A percentile compares a stretch with the other conserved stretches of the same genome.
These are phyloP conservation scores for Chalciporus pseudorubinellus DNA, from an alignment of 768 basidiomycete species.

Conservation along the genomic window DNA sequence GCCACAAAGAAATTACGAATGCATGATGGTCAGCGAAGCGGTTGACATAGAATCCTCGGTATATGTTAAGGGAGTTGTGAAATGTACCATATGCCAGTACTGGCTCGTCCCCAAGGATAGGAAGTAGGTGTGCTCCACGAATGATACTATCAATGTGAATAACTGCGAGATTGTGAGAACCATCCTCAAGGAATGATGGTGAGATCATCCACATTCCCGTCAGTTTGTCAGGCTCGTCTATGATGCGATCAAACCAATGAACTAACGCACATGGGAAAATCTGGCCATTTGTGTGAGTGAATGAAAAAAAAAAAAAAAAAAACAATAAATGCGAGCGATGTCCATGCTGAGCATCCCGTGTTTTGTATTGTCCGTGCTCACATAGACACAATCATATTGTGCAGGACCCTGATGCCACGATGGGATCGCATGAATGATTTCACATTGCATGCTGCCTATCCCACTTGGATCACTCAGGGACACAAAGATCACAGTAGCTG, in stretches of 20 bases:
- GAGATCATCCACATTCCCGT: constrained; percentile 34
- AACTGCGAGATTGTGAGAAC: no score
- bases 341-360: not conserved
- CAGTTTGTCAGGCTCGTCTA: constrained; percentile 16
- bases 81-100: not conserved
- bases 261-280: constrained; percentile 22
- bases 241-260: constrained; percentile 20
- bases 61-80: no score
- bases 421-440: not conserved
- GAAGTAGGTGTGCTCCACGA: constrained; percentile 31
- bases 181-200: no score
- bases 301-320: no score
- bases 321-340: no score
- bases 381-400: no score
- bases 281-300: not conserved
- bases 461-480: not conserved
- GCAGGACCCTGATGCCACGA: not conserved
- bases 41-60: constrained; percentile 21
- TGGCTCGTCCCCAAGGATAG: constrained; percentile 18
- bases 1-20: not conserved
- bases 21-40: constrained; percentile 13
- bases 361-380: not conserved
- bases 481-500: not conserved
- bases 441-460: not conserved
- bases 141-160: constrained; percentile 32